These are phyloP conservation scores for Colletotrichum godetiae DNA, from an alignment of 2,329 filamentous ascomycete genomes.

Conservation along the genomic window DNA sequence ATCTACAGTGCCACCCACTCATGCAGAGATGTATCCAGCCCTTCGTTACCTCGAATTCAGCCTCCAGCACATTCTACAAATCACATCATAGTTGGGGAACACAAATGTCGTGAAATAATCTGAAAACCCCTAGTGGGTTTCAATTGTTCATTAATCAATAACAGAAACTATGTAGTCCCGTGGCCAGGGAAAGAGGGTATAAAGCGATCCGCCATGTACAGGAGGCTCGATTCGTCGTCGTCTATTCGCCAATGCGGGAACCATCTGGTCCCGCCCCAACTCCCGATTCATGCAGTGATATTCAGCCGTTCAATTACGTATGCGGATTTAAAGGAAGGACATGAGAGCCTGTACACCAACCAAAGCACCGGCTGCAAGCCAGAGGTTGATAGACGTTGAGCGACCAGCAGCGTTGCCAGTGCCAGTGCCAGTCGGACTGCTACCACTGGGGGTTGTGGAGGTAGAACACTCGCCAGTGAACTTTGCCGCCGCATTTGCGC, in stretches of 20 bases:
- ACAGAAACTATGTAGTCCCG: slow-evolving; percentile 26
- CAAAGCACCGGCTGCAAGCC: slow-evolving; percentile 18
- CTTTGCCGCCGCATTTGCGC: slow-evolving; percentile 36
- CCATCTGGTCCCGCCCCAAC: slow-evolving; percentile 21
- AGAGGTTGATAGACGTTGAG: slow-evolving; percentile 3
- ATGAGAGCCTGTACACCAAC: slow-evolving; percentile 22
- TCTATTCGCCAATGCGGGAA: slow-evolving; percentile 17
- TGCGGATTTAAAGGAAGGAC: slow-evolving; percentile 22
- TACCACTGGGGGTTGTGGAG: slow-evolving; percentile 8
- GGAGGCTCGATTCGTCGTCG: slow-evolving; percentile 2
- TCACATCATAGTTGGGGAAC: neutral
- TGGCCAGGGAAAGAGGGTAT: slow-evolving; percentile 26
- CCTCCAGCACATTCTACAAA: neutral
- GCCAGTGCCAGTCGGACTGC: neutral
- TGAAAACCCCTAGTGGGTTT: neutral
- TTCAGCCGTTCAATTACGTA: slow-evolving; percentile 23
- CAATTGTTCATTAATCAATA: slow-evolving; percentile 7
- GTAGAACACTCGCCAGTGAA: slow-evolving; percentile 39
- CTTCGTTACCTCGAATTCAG: rapidly evolving
- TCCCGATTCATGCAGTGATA: slow-evolving; percentile 23
- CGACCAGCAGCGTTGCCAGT: slow-evolving; percentile 24
- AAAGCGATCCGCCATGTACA: slow-evolving; percentile 24
- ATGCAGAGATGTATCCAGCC: neutral
- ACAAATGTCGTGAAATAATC: neutral
- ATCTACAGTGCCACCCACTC: neutral